Evolutionary conservation across 2,329 filamentous ascomycete species (phyloP).

Genomic region (Nannizziopsis barbatae): DNA sequence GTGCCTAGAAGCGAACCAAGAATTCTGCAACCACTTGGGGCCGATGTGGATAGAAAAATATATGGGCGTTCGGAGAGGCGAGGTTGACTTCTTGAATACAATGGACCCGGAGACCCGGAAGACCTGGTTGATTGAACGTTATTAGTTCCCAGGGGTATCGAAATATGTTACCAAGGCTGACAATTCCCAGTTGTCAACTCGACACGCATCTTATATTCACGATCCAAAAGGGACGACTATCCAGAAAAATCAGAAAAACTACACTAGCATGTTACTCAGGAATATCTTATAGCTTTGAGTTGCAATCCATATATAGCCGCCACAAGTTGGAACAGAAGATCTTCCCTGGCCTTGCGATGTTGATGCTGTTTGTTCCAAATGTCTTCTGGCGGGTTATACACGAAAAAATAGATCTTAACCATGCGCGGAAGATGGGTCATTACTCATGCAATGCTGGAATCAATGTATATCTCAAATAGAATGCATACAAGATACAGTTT

Average conservation of each 20-base stretch:
- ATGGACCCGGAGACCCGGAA: conserved; percentile 26
- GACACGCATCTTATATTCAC: not conserved
- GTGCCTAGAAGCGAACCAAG: conserved; percentile 23
- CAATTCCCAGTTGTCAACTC: no score
- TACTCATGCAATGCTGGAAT: not conserved
- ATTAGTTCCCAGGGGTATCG: conserved; percentile 19
- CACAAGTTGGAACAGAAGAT: no score
- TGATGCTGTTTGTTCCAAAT: no score
- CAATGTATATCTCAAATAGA: not conserved
- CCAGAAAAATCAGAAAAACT: not conserved
- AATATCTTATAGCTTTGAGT: no score
- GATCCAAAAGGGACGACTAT: not conserved
- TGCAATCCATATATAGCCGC: no score
- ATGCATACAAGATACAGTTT: conserved; percentile 8
- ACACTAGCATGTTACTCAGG: no score
- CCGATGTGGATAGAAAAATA: conserved; percentile 20
- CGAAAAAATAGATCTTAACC: no score
- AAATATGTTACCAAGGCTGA: not conserved
- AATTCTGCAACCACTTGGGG: conserved; percentile 24
- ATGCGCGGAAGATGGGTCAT: not conserved
- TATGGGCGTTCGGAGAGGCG: conserved; percentile 26
- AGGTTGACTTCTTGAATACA: conserved; percentile 23
- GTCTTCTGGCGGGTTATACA: no score
- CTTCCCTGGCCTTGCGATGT: no score
- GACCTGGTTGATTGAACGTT: conserved; percentile 31